Evolutionary conservation across 1,284 basidiomycete species (phyloP).

Genomic region (Cryptococcus jaspeensis): DNA sequence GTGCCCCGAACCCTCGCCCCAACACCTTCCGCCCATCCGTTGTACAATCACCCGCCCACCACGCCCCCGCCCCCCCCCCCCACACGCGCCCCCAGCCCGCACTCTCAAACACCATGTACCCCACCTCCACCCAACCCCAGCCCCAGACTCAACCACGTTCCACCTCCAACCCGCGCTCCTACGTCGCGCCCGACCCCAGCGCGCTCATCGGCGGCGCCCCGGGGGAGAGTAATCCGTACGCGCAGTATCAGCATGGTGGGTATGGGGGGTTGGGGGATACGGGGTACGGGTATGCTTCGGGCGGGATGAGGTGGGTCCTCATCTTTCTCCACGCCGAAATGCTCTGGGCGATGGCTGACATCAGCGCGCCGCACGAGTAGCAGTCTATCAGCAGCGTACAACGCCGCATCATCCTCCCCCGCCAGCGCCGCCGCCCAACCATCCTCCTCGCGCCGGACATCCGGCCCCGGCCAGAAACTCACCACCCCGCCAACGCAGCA

Average conservation of each 20-base stretch:
- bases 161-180: slow-evolving; percentile 37
- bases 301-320: slow-evolving; percentile 29
- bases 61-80: too few relatives aligned
- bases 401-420: slow-evolving; percentile 21
- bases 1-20: too few relatives aligned
- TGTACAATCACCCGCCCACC: too few relatives aligned
- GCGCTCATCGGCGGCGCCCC: neutral
- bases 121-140: too few relatives aligned
- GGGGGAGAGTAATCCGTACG: slow-evolving; percentile 5
- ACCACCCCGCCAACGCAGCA: slow-evolving; percentile 24
- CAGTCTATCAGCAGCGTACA: slow-evolving; percentile 12
- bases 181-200: slow-evolving; percentile 20
- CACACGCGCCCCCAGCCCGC: neutral
- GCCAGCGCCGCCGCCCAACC: slow-evolving; percentile 22
- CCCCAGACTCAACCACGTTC: slow-evolving; percentile 28
- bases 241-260: slow-evolving; percentile 8
- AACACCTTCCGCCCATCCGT: too few relatives aligned
- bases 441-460: slow-evolving; percentile 31
- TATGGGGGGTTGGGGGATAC: slow-evolving; percentile 20
- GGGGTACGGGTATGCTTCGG: slow-evolving; percentile 19
- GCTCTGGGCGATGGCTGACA: too few relatives aligned
- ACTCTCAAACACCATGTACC: slow-evolving; percentile 23
- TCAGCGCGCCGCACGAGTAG: neutral
- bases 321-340: slow-evolving; percentile 3
- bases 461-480: slow-evolving; percentile 23